These are phyloP conservation scores for Picea glauca DNA, from an alignment of 75 land plant genomes.

Conservation along the genomic window DNA sequence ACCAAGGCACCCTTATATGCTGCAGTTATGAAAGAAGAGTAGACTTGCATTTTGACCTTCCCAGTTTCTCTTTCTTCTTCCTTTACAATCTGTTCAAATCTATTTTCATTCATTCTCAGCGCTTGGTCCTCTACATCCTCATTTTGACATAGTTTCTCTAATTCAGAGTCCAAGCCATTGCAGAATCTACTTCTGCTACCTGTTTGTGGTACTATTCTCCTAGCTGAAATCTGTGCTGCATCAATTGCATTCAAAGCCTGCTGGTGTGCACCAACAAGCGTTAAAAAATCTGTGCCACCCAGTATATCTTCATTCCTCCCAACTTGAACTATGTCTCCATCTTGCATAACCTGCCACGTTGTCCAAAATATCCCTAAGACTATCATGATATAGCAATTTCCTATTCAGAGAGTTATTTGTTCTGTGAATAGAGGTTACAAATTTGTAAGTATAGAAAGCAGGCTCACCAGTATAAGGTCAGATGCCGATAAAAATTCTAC, in stretches of 20 bases:
- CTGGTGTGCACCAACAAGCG: conserved; percentile 53
- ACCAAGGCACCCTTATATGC: conserved; percentile 76
- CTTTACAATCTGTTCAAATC: conserved; percentile 19
- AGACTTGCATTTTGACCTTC: conserved; percentile 50
- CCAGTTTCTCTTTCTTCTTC: conserved; percentile 74
- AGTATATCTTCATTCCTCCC: conserved; percentile 59
- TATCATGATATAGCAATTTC: background rate
- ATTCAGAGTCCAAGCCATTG: background rate
- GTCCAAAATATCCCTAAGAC: background rate
- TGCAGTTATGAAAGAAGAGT: conserved; percentile 55
- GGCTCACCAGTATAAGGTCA: conserved; percentile 9
- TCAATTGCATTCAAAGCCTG: conserved; percentile 34
- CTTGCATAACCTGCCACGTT: conserved; percentile 57
- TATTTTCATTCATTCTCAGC: background rate
- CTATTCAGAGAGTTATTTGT: background rate
- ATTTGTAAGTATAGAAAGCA: background rate
- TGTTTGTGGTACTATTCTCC: background rate
- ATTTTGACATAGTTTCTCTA: background rate
- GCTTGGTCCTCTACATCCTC: conserved; percentile 26
- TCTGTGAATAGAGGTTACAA: background rate
- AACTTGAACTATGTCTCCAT: conserved; percentile 52
- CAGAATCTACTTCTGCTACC: background rate
- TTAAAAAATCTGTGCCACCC: conserved; percentile 29
- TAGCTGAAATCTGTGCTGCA: conserved; percentile 7
- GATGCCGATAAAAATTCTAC: conserved; percentile 55